Percentiles rank a stretch among this genome's conserved stretches.
phyloP scores from a whole-genome alignment of 768 basidiomycete genomes.

The Royoungia palumana region DNA sequence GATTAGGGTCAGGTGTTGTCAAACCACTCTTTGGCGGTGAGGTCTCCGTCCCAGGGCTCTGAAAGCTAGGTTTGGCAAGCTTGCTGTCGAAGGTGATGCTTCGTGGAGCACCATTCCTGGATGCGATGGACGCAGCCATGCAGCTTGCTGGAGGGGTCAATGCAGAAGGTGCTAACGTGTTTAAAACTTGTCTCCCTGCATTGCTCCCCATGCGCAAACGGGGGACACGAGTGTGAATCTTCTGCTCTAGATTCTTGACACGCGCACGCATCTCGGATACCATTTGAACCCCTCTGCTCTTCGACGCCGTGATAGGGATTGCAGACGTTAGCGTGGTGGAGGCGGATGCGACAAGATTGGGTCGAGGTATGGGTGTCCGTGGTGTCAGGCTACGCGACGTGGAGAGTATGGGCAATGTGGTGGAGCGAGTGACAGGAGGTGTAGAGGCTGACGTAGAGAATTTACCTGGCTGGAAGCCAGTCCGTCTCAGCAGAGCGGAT shows the following conservation, averaged over 20 bases:
- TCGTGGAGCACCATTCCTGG: slow-evolving; percentile 18
- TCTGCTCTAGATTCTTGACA: slow-evolving; percentile 78
- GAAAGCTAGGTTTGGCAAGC: slow-evolving; percentile 27
- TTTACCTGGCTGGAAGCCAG: slow-evolving; percentile 46
- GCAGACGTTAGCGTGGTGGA: slow-evolving; percentile 32
- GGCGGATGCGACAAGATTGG: slow-evolving; percentile 38
- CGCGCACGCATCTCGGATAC: slow-evolving; percentile 88
- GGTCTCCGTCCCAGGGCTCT: slow-evolving; percentile 45
- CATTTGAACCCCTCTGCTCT: slow-evolving; percentile 86
- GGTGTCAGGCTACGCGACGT: slow-evolving; percentile 43
- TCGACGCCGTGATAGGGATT: slow-evolving; percentile 48
- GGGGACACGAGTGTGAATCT: slow-evolving; percentile 84
- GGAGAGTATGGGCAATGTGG: slow-evolving; percentile 51
- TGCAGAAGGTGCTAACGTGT: slow-evolving; percentile 34
- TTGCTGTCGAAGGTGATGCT: slow-evolving; percentile 17
- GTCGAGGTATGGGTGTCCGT: slow-evolving; percentile 42
- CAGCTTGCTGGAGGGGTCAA: slow-evolving; percentile 37
- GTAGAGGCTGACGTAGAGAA: slow-evolving; percentile 38
- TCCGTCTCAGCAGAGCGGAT: slow-evolving; percentile 48
- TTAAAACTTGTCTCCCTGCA: slow-evolving; percentile 49
- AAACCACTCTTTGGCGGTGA: slow-evolving; percentile 38
- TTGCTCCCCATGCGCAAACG: slow-evolving; percentile 79
- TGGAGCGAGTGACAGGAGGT: slow-evolving; percentile 57
- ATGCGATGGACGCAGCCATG: slow-evolving; percentile 33
- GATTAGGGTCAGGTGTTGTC: slow-evolving; percentile 50